These are phyloP conservation scores for Rhizophagus clarus DNA, from an alignment of 192 early-diverging fungal genomes.

Conservation along the genomic window DNA sequence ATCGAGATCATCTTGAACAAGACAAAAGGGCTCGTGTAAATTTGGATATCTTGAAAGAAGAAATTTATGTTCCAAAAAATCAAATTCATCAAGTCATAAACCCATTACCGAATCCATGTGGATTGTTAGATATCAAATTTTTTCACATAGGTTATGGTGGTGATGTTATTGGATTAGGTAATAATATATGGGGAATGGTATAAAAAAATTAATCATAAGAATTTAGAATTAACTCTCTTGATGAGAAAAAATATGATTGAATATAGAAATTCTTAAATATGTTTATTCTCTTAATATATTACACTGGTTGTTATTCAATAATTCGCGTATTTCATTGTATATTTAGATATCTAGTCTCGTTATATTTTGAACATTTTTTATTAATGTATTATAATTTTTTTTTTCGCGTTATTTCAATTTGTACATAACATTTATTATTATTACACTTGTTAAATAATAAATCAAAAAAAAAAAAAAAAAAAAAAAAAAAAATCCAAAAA, in stretches of 20 bases:
- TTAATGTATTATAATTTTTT: neutral
- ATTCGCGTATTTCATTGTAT: neutral
- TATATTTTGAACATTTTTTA: neutral
- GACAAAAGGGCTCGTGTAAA: neutral
- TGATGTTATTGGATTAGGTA: neutral
- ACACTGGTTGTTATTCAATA: neutral
- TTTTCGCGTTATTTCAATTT: neutral
- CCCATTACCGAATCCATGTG: neutral
- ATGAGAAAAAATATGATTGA: neutral
- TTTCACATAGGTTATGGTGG: neutral
- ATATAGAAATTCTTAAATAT: neutral
- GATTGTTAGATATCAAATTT: neutral
- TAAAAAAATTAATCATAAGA: neutral
- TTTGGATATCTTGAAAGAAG: slow-evolving; percentile 4
- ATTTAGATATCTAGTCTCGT: neutral
- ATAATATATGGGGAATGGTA: neutral
- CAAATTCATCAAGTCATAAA: neutral
- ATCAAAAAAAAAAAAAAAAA: too few species aligned
- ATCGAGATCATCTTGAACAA: slow-evolving; percentile 7
- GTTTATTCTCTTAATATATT: neutral
- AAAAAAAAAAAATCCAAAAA: too few species aligned
- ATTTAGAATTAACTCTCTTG: neutral
- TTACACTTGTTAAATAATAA: neutral
- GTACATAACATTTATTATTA: neutral
- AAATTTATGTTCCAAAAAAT: slow-evolving; percentile 10